Percentiles rank a stretch among this genome's conserved stretches.
Conservation (phyloP, 495 filamentous ascomycete species). For the Talaromyces trachyspermus region DNA sequence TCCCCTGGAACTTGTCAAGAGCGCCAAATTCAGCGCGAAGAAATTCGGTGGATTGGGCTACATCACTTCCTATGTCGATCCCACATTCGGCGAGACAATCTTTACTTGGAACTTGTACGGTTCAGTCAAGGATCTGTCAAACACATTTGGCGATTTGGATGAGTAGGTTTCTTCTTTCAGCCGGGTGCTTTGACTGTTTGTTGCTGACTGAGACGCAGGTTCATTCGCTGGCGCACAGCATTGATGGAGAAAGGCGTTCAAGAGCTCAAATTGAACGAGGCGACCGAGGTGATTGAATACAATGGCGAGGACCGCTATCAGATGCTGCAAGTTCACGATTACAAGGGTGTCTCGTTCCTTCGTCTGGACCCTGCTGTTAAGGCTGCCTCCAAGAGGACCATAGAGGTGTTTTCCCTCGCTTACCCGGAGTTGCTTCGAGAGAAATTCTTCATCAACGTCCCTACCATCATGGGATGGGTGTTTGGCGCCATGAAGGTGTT, state of each 20-base stretch:
- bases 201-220: slow-evolving; percentile 40
- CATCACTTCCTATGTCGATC: slow-evolving; percentile 39
- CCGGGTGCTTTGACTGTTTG: background rate
- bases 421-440: slow-evolving; percentile 84
- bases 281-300: slow-evolving; percentile 65
- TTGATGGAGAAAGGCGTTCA: slow-evolving; percentile 77
- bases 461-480: slow-evolving; percentile 80
- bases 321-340: slow-evolving; percentile 87
- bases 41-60: slow-evolving; percentile 47
- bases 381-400: slow-evolving; percentile 66
- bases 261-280: slow-evolving; percentile 57
- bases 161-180: slow-evolving; percentile 48
- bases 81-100: slow-evolving; percentile 35
- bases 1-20: slow-evolving; percentile 34
- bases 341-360: slow-evolving; percentile 73
- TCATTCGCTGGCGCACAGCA: slow-evolving; percentile 76
- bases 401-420: slow-evolving; percentile 64
- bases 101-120: slow-evolving; percentile 87
- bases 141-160: slow-evolving; percentile 68
- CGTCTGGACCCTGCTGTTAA: slow-evolving; percentile 62
- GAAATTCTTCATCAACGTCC: slow-evolving; percentile 93
- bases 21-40: slow-evolving; percentile 43
- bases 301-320: slow-evolving; percentile 72
- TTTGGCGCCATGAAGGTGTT: slow-evolving; percentile 74
- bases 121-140: slow-evolving; percentile 59